A percentile compares a stretch with the other conserved stretches of the same genome.
phyloP scores from a whole-genome alignment of 2,329 filamentous ascomycete genomes.

The Harringtonia lauricola region DNA sequence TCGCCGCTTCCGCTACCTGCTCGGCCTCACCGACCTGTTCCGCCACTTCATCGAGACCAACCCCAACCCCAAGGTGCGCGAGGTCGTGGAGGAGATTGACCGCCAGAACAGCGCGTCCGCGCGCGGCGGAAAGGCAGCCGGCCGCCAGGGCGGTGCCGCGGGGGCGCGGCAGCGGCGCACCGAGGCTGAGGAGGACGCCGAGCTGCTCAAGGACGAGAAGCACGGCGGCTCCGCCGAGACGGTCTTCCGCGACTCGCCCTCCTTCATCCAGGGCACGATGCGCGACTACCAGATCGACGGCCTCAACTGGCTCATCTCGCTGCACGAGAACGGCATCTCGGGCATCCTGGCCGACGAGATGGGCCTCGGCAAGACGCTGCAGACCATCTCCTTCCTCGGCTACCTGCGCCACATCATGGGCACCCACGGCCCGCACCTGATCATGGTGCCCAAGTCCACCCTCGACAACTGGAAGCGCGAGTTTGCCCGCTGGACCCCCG shows the following conservation, averaged over 20 bases:
- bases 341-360: constrained; percentile 97
- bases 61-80: constrained; percentile 85
- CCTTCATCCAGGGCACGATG: constrained; percentile 83
- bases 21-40: constrained; percentile 92
- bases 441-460: constrained; percentile 92
- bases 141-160: constrained; percentile 74
- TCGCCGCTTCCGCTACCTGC: constrained; percentile 83
- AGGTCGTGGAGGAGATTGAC: constrained; percentile 91
- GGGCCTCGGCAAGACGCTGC: constrained; percentile 94
- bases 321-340: constrained; percentile 98
- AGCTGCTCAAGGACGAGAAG: constrained; percentile 78
- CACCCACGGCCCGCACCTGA: constrained; percentile 81
- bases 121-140: constrained; percentile 60
- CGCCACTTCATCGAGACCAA: constrained; percentile 98
- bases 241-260: constrained; percentile 85
- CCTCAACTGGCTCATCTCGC: constrained; percentile 92
- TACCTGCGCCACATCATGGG: constrained; percentile 86
- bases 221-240: constrained; percentile 76
- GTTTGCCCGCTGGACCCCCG: constrained; percentile 87
- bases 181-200: constrained; percentile 95
- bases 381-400: constrained; percentile 93
- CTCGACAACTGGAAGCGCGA: constrained; percentile 98
- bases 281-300: constrained; percentile 94
- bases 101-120: constrained; percentile 72
- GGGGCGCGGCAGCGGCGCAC: constrained; percentile 74